Base-by-base conservation (phyloP, 306 rosid genomes). In the Quercus alba region DNA sequence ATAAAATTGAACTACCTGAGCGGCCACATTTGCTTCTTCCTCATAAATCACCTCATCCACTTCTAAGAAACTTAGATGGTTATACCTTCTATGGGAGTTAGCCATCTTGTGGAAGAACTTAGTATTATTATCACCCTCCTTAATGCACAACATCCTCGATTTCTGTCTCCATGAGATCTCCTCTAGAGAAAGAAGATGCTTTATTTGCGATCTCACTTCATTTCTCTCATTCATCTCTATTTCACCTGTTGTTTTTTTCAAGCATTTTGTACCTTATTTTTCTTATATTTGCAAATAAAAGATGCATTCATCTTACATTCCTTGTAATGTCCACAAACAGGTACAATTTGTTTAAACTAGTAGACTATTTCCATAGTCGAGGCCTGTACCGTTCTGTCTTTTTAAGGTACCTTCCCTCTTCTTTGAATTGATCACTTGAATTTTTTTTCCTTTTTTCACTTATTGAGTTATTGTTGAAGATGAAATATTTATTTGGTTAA, bases 361-460 rank as follows among this genome's bases (percentile, higher is more conserved):
- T 91, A 18, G 98, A 91, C 77, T 83, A 95, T 81, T 95, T 95
- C 84, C 89, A 93, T 64, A 78, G 82, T 77, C 87, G 99, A 82
- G 99, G 99, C 80, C 91, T 95, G 8, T 93, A 86, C 83, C 97
- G 97, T 51, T 89, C 97, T 67, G 59, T 95, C 77, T 90, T 95
- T 85, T 74, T 88, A 79, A 87, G 93, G 98, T 95, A 80, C 9
- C 3, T 62, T 51, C 77, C 61, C 64, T 49, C 41, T 58, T 38
- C 19, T 84, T 51, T 79, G 54, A 49, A 49, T 3, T 49, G 54
- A 13, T 49, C 54, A 49, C 54, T 49, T 49, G 54, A 49, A 49
- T 10, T 49, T 49, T 49, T 13, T 49, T 49, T 12, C 4, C 3
- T 11, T 13, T 49, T 49, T 13, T 49, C 54, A 49, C 59, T 64